phyloP scores from a whole-genome alignment of 257 asterid genomes.

The Mentha longifolia region DNA sequence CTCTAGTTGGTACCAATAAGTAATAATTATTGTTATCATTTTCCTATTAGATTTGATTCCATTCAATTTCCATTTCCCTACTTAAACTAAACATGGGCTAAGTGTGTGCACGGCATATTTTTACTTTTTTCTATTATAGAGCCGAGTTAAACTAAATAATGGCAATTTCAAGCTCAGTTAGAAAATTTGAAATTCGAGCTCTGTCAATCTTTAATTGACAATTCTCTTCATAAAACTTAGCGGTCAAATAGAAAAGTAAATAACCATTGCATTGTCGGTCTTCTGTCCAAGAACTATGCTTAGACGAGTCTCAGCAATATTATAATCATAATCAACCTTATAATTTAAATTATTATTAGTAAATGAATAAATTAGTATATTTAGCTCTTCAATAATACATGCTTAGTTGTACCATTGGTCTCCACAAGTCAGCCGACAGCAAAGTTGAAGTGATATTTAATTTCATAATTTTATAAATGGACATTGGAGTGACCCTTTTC shows the following conservation, averaged over 20 bases:
- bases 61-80: no score
- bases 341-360: neutral
- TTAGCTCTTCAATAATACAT: neutral
- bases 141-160: no score
- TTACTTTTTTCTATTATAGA: no score
- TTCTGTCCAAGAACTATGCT: neutral
- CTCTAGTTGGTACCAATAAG: no score
- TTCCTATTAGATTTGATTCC: no score
- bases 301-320: neutral
- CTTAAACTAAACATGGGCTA: no score
- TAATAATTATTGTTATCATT: no score
- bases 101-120: no score
- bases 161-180: no score
- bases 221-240: neutral
- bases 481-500: conserved; percentile 30
- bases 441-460: conserved; percentile 20
- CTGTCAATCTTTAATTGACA: no score
- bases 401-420: neutral
- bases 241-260: neutral
- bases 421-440: conserved; percentile 32
- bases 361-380: neutral
- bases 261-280: neutral
- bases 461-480: neutral
- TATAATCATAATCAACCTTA: neutral
- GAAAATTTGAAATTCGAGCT: no score